Conservation (phyloP, 495 filamentous ascomycete species). For the Hyaloscypha finlandica region DNA sequence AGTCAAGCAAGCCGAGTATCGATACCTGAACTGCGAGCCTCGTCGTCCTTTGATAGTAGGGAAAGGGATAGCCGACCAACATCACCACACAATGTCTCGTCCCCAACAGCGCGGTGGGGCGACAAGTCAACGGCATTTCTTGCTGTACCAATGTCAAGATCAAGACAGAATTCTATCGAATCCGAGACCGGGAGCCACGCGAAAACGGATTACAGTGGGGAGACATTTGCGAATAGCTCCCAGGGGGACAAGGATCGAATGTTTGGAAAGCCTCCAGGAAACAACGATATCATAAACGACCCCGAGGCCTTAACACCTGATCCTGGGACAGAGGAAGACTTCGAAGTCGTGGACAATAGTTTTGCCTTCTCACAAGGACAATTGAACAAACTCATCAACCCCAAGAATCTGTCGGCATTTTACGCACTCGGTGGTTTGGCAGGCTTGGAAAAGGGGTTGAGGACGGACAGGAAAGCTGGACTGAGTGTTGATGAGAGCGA, state of each 20-base stretch:
- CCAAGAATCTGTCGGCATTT: slow-evolving; percentile 78
- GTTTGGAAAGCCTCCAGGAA: slow-evolving; percentile 35
- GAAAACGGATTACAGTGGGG: slow-evolving; percentile 34
- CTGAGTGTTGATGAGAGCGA: slow-evolving; percentile 73
- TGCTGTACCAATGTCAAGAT: slow-evolving; percentile 49
- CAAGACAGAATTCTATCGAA: slow-evolving; percentile 56
- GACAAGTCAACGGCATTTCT: slow-evolving; percentile 48
- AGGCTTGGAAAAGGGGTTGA: slow-evolving; percentile 76
- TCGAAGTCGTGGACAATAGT: slow-evolving; percentile 71
- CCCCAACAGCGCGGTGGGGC: slow-evolving; percentile 54
- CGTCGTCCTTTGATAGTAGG: slow-evolving; percentile 70
- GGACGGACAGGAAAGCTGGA: slow-evolving; percentile 66
- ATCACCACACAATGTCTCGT: slow-evolving; percentile 87
- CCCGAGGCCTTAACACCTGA: slow-evolving; percentile 60
- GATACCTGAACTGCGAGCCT: slow-evolving; percentile 59
- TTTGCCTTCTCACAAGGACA: slow-evolving; percentile 86
- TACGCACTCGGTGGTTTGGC: slow-evolving; percentile 74
- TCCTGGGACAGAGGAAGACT: slow-evolving; percentile 69
- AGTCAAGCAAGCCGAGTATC: slow-evolving; percentile 32
- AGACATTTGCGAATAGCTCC: slow-evolving; percentile 42
- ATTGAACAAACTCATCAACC: slow-evolving; percentile 75
- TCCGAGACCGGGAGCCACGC: slow-evolving; percentile 52
- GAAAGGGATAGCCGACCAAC: slow-evolving; percentile 82
- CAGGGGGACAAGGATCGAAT: slow-evolving; percentile 33
- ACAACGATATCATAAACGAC: slow-evolving; percentile 52